A percentile compares a stretch with the other conserved stretches of the same genome.
Conservation (phyloP, 441 rosid genomes). For the Codiaeum variegatum region DNA sequence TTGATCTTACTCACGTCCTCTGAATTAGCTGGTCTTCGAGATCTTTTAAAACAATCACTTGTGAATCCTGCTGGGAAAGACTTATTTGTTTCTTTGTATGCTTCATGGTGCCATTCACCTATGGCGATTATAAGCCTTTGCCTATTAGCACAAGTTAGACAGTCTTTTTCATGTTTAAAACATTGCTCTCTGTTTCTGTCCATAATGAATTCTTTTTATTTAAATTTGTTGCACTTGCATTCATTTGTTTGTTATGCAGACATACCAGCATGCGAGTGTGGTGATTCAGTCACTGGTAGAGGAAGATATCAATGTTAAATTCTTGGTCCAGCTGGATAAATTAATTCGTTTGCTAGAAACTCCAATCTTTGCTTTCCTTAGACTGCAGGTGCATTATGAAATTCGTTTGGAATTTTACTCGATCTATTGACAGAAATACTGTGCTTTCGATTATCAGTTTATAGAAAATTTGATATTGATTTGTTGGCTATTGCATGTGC, state of each 20-base stretch:
- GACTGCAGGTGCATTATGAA: constrained; percentile 76
- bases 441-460: neutral
- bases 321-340: constrained; percentile 98
- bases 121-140: constrained; percentile 99
- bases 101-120: constrained; percentile 99
- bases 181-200: neutral
- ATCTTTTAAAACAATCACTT: constrained; percentile 80
- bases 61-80: constrained; percentile 77
- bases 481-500: constrained; percentile 4
- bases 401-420: neutral
- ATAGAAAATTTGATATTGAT: neutral
- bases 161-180: neutral
- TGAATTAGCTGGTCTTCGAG: constrained; percentile 81
- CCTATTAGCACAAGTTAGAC: constrained; percentile 86
- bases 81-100: constrained; percentile 79
- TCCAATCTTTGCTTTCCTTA: constrained; percentile 95
- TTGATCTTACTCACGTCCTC: constrained; percentile 97
- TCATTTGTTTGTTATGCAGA: constrained; percentile 40
- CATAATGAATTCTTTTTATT: neutral
- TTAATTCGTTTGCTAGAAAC: constrained; percentile 94
- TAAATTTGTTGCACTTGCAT: neutral
- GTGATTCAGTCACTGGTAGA: constrained; percentile 93
- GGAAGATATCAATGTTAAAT: constrained; percentile 94
- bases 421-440: neutral
- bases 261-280: constrained; percentile 87